Base-by-base conservation (phyloP, 805 yeast genomes). In the Tetrapisispora namnaoensis region DNA sequence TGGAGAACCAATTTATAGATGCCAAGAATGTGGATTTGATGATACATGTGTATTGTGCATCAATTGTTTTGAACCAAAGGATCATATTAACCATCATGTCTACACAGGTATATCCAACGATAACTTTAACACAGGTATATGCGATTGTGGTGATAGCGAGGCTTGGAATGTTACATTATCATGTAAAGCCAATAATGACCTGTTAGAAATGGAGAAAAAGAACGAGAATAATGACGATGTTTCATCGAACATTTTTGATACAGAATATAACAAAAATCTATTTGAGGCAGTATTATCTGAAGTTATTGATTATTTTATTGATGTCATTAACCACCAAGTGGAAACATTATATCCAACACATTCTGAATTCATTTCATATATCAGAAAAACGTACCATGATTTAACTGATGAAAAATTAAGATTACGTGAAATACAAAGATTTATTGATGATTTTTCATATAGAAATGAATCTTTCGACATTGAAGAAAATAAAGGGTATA, bases 1-100 rank as follows among this genome's bases (percentile, higher is more conserved):
- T 3, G 83, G 83, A 22, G 86, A 82, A 51, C 79, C 83, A 0
- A 82, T 83, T 20, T 86, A 82, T 60, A 70, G 87, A 48, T 86
- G 95, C 59, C 71, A 71, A 34, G 86, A 84, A 50, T 86, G 95
- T 70, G 87, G 86, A 0, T 77, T 75, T 51, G 95, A 86, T 64
- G 80, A 79, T 9, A 82, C 90, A 0, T 86, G 95, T 70, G 89
- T 86, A 34, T 61, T 86, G 27, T 86, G 95, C 65, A 77, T 74
- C 13, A 68, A 79, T 55, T 86, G 95, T 62, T 86, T 83, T 67
- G 82, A 83, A 61, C 74, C 76, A 48, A 75, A 74, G 4, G 87
- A 83, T 56, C 95, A 86, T 61, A 60, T 65, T 14, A 80, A 74
- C 46, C 95, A 86, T 59, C 77, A 77, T 51, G 85, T 86, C 9